Evolutionary conservation across 768 basidiomycete species (phyloP).

Genomic region (Tricholoma furcatifolium): DNA sequence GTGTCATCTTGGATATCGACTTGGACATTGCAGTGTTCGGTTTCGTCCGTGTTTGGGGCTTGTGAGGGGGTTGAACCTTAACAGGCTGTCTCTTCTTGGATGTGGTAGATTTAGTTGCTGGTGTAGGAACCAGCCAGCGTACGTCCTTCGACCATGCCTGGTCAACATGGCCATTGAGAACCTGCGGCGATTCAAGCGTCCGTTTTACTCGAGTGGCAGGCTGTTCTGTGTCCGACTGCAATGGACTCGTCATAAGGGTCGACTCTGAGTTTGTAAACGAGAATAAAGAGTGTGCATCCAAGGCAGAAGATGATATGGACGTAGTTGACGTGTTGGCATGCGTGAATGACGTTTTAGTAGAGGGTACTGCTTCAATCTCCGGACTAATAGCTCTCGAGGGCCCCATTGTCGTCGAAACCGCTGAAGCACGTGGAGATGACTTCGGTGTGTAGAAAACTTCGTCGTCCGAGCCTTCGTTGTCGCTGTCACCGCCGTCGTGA

Average conservation of each 20-base stretch:
- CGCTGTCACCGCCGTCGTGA: conserved; percentile 17
- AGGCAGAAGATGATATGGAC: conserved; percentile 38
- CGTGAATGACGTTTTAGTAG: conserved; percentile 21
- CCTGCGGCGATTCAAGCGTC: conserved; percentile 17
- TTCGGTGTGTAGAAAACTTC: conserved; percentile 66
- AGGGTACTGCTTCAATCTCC: conserved; percentile 17
- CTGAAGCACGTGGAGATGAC: conserved; percentile 51
- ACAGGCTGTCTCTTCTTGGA: conserved; percentile 7
- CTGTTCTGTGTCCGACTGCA: conserved; percentile 30
- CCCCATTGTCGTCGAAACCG: conserved; percentile 30
- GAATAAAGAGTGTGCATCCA: conserved; percentile 41
- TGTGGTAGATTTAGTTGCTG: conserved; percentile 19
- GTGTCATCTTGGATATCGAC: conserved; percentile 32
- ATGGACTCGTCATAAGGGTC: conserved; percentile 34
- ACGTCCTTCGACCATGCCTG: conserved; percentile 71
- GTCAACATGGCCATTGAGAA: conserved; percentile 33
- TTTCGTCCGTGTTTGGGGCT: conserved; percentile 21
- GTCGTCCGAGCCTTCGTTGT: conserved; percentile 34
- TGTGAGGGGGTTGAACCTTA: conserved; percentile 6
- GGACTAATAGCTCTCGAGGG: conserved; percentile 28
- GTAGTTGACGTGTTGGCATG: conserved; percentile 29
- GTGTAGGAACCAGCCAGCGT: conserved; percentile 54
- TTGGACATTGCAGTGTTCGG: conserved; percentile 22
- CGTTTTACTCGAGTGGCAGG: conserved; percentile 13
- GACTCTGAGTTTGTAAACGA: conserved; percentile 36